Evolutionary conservation across 2,329 filamentous ascomycete genomes (phyloP), one percentile per base, ranked within the genome.

Genomic region (Balansia obtecta): DNA sequence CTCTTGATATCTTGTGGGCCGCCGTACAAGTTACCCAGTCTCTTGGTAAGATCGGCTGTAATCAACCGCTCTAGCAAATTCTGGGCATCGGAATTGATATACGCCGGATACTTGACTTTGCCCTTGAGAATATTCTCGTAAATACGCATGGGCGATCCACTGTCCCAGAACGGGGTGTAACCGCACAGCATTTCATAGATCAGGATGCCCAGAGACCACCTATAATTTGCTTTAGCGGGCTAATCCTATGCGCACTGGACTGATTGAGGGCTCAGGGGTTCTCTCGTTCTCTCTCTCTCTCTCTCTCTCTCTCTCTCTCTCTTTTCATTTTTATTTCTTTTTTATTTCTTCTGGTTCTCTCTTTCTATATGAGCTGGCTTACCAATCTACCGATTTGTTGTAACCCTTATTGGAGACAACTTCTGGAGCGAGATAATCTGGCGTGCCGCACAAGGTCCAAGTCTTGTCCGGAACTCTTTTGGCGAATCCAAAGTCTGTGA

Each of bases 141-240:
- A 63, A 98, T 98, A 71, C 95, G 96, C 81, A 98, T 95, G 2
- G 93, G 91, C 43, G 88, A 95, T 50, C 91, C 93, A 60, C 87
- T 88, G 67, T 98, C 93, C 91, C 93, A 98, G 74, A 98, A 98
- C 5, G 93, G 93, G 5, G 93, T 98, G 70, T 96, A 98, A 30
- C 93, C 93, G 65, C 93, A 97, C 38, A 98, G 80, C 93, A 98
- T 98, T 75, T 98, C 93, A 68, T 96, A 98, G 67, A 98, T 97
- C 59, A 98, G 74, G 64, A 98, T 97, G 44, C 93, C 93, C 52
- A 98, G 77, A 49, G 91, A 97, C 93, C 93, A 98, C 90, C 90
- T 96, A 30, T 38, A 49, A 18, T 39, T 8, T 15, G 13, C 5
- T 46, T 46, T 50, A 50, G 49, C 39, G 45, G 22, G 22, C 22